These are phyloP conservation scores for Dictyophora rubrovolvata DNA, from an alignment of 768 basidiomycete species.

Conservation along the genomic window DNA sequence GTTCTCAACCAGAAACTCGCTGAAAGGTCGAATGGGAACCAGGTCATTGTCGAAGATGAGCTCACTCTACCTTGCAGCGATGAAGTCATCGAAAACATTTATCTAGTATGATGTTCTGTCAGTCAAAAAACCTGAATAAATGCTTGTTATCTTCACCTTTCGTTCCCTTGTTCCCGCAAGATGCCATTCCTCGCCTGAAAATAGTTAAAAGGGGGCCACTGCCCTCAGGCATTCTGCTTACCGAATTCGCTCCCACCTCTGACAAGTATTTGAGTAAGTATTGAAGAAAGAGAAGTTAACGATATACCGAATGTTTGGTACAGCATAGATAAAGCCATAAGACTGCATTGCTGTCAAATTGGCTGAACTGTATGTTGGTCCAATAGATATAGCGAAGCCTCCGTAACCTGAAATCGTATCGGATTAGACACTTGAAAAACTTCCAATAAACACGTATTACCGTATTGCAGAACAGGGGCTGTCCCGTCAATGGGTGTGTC, in stretches of 20 bases:
- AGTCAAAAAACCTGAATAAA: conserved; percentile 4
- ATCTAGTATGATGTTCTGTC: conserved; percentile 27
- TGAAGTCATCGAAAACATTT: conserved; percentile 77
- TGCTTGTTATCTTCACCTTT: conserved; percentile 35
- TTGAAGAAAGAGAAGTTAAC: neutral
- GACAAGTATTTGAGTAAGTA: conserved; percentile 17
- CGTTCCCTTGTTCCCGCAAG: conserved; percentile 56
- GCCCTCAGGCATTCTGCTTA: neutral
- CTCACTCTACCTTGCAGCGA: conserved; percentile 57
- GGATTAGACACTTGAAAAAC: neutral
- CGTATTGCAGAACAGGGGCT: conserved; percentile 70
- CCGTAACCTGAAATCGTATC: conserved; percentile 48
- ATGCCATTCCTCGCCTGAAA: conserved; percentile 60
- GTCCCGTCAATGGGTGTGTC: conserved; percentile 61
- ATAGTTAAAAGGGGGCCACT: neutral
- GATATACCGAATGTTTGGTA: conserved; percentile 26
- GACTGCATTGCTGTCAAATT: conserved; percentile 65
- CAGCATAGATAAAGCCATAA: conserved; percentile 58
- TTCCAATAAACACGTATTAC: conserved; percentile 21
- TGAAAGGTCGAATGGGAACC: conserved; percentile 18
- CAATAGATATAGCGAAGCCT: conserved; percentile 65
- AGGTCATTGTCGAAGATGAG: neutral
- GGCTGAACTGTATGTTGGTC: conserved; percentile 60
- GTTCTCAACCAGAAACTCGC: conserved; percentile 62
- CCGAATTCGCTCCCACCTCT: conserved; percentile 73